phyloP scores from a whole-genome alignment of 2,329 filamentous ascomycete genomes.

The Mycocentrospora acerina region DNA sequence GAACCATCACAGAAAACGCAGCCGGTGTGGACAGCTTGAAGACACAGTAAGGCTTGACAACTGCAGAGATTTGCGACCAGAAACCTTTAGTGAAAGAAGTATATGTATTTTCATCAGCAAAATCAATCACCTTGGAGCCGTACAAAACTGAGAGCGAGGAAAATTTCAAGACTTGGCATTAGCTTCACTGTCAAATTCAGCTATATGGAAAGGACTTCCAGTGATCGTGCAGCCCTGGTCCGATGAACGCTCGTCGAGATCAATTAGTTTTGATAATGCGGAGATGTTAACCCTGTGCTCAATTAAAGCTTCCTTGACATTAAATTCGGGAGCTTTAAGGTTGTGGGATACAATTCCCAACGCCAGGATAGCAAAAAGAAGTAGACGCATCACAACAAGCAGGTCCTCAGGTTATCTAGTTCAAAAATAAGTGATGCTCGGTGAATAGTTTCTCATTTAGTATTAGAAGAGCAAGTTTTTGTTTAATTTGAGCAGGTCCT shows the following conservation, averaged over 20 bases:
- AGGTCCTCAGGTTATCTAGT: too few relatives aligned
- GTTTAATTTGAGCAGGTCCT: too few relatives aligned
- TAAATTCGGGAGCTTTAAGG: conserved; percentile 11
- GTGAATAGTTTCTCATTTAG: too few relatives aligned
- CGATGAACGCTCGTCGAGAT: conserved; percentile 1
- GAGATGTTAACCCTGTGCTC: conserved; percentile 12
- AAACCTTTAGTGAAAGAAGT: conserved; percentile 12
- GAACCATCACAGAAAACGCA: conserved; percentile 13
- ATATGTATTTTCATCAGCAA: conserved; percentile 12
- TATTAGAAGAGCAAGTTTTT: too few relatives aligned
- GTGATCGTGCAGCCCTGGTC: conserved; percentile 10
- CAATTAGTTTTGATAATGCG: conserved; percentile 7
- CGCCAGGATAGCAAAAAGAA: background rate
- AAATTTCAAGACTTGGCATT: conserved; percentile 10
- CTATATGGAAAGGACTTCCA: conserved; percentile 7
- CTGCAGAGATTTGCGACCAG: conserved; percentile 24
- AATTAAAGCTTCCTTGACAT: conserved; percentile 15
- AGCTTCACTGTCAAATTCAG: background rate
- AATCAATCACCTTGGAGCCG: conserved; percentile 13
- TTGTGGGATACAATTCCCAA: background rate
- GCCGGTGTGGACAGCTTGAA: conserved; percentile 20
- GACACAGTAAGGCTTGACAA: conserved; percentile 22
- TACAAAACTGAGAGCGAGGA: conserved; percentile 18
- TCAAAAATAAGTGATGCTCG: too few relatives aligned
- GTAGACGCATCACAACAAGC: too few relatives aligned